phyloP scores from a whole-genome alignment of 139 green algal species.

The Axilococcus clingmanii region DNA sequence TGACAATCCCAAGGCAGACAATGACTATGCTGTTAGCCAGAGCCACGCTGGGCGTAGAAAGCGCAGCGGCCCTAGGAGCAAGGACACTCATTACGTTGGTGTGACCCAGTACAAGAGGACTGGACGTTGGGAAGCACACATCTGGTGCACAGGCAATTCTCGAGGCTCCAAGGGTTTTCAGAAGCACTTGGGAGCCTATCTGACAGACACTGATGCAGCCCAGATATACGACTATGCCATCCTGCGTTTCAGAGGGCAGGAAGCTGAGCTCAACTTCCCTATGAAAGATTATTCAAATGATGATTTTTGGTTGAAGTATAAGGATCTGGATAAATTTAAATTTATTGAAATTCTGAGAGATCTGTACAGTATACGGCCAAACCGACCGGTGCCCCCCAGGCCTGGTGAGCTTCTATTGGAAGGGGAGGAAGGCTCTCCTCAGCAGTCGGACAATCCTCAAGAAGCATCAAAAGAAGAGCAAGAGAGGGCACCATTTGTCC shows the following conservation, averaged over 20 bases:
- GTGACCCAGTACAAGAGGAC: constrained; percentile 28
- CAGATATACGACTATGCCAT: constrained; percentile 7
- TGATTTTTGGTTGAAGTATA: constrained; percentile 2
- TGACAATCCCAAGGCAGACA: too few species aligned
- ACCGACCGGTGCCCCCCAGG: too few species aligned
- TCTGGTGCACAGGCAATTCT: constrained; percentile 12
- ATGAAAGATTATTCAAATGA: constrained; percentile 6
- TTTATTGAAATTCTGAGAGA: too few species aligned
- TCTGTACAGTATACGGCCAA: too few species aligned
- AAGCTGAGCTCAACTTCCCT: constrained; percentile 13
- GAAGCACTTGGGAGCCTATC: constrained; percentile 18
- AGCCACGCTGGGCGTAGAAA: not conserved
- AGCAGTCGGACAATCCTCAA: too few species aligned
- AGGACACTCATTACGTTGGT: not conserved
- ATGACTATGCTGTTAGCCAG: too few species aligned
- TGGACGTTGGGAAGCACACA: constrained; percentile 25
- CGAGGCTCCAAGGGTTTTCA: constrained; percentile 16
- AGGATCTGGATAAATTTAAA: not conserved
- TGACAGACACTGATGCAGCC: constrained; percentile 9
- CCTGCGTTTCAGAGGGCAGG: constrained; percentile 1
- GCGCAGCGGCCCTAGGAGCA: not conserved
- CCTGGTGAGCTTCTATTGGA: too few species aligned
- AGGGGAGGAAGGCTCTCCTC: too few species aligned
- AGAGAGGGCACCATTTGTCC: too few species aligned
- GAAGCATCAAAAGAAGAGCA: too few species aligned